These are phyloP conservation scores for Fusarium succisae DNA, from an alignment of 2,329 filamentous ascomycete species.

Conservation along the genomic window DNA sequence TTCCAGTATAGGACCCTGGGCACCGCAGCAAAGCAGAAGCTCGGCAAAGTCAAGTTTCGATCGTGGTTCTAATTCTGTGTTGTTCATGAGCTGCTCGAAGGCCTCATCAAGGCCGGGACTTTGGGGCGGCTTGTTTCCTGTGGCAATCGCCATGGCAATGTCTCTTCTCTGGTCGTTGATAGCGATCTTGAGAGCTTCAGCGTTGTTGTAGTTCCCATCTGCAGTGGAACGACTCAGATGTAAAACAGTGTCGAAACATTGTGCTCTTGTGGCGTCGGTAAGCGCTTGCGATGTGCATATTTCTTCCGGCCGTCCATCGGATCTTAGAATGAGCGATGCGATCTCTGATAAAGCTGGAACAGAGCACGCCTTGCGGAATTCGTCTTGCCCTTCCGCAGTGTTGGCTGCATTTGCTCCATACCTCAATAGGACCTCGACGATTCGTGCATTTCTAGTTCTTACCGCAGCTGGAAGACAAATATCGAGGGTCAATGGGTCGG, in stretches of 20 bases:
- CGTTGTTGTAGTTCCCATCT: slow-evolving; percentile 62
- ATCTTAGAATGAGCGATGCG: slow-evolving; percentile 59
- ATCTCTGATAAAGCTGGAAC: slow-evolving; percentile 57
- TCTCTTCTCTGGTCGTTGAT: slow-evolving; percentile 61
- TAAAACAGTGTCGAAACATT: slow-evolving; percentile 60
- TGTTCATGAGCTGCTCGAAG: slow-evolving; percentile 58
- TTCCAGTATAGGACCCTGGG: slow-evolving; percentile 60
- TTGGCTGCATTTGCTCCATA: slow-evolving; percentile 61
- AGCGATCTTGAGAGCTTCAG: slow-evolving; percentile 62
- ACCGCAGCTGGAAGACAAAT: slow-evolving; percentile 60
- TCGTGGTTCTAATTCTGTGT: slow-evolving; percentile 56
- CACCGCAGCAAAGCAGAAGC: slow-evolving; percentile 66
- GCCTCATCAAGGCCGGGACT: slow-evolving; percentile 59
- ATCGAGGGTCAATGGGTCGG: slow-evolving; percentile 61
- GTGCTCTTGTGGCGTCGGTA: slow-evolving; percentile 60
- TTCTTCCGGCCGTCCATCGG: slow-evolving; percentile 57
- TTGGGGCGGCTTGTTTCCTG: slow-evolving; percentile 62
- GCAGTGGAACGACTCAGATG: slow-evolving; percentile 62
- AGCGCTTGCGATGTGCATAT: slow-evolving; percentile 59
- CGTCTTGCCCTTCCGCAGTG: slow-evolving; percentile 60
- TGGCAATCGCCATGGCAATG: slow-evolving; percentile 63
- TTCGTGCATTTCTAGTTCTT: slow-evolving; percentile 52
- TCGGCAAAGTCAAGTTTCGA: slow-evolving; percentile 64
- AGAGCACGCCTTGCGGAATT: slow-evolving; percentile 62
- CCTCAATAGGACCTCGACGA: slow-evolving; percentile 59